These are phyloP conservation scores for Botrytis elliptica DNA, from an alignment of 2,329 filamentous ascomycete species.

Conservation along the genomic window DNA sequence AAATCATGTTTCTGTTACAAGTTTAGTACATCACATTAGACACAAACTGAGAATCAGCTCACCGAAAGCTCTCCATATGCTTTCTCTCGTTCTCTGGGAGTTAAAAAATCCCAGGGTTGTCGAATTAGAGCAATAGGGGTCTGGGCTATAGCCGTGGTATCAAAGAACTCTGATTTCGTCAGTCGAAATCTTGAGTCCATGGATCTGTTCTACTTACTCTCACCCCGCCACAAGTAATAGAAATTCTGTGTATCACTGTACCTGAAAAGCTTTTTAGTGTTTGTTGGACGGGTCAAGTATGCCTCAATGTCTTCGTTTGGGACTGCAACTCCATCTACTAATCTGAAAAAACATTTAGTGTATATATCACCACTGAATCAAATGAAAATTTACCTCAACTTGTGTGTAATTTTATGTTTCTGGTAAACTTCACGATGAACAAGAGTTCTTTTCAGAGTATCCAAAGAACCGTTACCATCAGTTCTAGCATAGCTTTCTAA, in stretches of 20 bases:
- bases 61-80: constrained; percentile 5
- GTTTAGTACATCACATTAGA: neutral
- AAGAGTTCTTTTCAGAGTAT: neutral
- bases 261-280: neutral
- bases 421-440: neutral
- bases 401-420: neutral
- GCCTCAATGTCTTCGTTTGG: neutral
- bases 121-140: neutral
- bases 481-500: neutral
- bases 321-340: neutral
- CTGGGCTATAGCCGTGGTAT: constrained; percentile 10
- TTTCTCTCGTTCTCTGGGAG: neutral
- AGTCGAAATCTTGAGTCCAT: neutral
- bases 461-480: neutral
- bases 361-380: neutral
- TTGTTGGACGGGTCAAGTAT: neutral
- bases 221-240: constrained; percentile 7
- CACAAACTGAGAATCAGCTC: neutral
- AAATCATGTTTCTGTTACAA: constrained; percentile 5
- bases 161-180: neutral
- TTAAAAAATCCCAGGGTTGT: neutral
- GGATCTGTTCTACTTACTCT: neutral
- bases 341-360: neutral
- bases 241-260: constrained; percentile 2
- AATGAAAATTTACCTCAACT: constrained; percentile 3